Conservation (phyloP, 2,329 filamentous ascomycete genomes). For the Pseudocercospora vitis region DNA sequence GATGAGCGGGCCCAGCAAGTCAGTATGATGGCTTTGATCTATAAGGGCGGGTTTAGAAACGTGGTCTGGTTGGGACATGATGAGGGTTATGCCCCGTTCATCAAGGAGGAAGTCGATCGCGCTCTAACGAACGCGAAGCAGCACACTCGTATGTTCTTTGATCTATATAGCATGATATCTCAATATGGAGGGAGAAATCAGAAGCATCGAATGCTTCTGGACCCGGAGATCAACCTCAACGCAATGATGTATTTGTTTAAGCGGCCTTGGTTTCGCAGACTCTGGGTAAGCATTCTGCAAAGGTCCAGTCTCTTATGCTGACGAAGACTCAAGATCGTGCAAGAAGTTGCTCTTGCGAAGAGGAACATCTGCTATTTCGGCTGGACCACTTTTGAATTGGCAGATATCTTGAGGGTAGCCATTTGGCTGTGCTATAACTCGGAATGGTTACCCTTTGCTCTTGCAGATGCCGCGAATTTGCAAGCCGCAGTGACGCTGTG, state of each 20-base stretch:
- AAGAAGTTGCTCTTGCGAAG: constrained; percentile 11
- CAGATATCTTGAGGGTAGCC: background rate
- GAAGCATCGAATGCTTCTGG: constrained; percentile 1
- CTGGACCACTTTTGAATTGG: background rate
- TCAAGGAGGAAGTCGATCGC: background rate
- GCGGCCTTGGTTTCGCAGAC: background rate
- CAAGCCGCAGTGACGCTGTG: background rate
- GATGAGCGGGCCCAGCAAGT: constrained; percentile 17
- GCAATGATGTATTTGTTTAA: background rate
- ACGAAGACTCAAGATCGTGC: constrained; percentile 7
- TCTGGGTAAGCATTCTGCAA: background rate
- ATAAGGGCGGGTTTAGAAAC: constrained; percentile 5
- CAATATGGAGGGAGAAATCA: background rate
- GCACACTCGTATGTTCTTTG: background rate
- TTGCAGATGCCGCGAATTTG: background rate
- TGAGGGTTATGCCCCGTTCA: background rate
- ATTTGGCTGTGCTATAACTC: constrained; percentile 3
- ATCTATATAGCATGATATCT: background rate
- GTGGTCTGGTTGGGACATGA: constrained; percentile 16
- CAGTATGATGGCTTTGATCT: constrained; percentile 19
- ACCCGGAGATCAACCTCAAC: constrained; percentile 2
- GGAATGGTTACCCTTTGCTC: background rate
- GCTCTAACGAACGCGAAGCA: background rate
- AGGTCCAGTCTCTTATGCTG: background rate
- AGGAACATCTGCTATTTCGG: constrained; percentile 4